phyloP scores from a whole-genome alignment of 2,329 filamentous ascomycete species.

The Myriangium duriaei region DNA sequence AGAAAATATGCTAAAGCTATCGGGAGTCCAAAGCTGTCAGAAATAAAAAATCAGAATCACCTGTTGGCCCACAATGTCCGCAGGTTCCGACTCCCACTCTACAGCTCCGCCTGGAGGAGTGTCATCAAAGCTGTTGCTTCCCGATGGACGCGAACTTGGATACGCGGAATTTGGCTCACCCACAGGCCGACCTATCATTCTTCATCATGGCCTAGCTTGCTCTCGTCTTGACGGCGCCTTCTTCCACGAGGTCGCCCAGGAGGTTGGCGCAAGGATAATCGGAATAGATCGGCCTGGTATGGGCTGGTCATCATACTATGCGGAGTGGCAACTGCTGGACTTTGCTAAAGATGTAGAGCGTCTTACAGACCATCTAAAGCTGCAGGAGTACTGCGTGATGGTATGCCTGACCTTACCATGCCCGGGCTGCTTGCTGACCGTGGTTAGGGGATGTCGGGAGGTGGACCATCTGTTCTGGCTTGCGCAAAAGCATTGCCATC shows the following conservation, averaged over 20 bases:
- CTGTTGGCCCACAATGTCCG: no score
- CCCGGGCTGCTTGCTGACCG: not conserved
- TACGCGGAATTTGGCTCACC: slow-evolving; percentile 2
- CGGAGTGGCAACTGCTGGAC: not conserved
- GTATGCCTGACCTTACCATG: not conserved
- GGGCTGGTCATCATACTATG: not conserved
- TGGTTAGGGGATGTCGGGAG: not conserved
- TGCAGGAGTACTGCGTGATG: not conserved
- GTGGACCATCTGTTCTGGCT: not conserved
- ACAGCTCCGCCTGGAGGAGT: no score
- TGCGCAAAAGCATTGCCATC: not conserved
- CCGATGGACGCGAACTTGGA: slow-evolving; percentile 3
- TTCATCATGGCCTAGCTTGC: not conserved
- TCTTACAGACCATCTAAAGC: not conserved
- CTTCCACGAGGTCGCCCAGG: not conserved
- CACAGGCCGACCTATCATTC: not conserved
- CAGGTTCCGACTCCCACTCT: no score
- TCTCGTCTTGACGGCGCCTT: not conserved
- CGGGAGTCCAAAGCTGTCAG: no score
- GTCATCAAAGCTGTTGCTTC: not conserved
- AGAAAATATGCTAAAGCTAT: no score
- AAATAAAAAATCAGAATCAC: no score
- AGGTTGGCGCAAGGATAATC: not conserved
- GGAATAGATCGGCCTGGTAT: not conserved
- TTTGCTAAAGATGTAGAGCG: not conserved